phyloP scores from a whole-genome alignment of 257 asterid species.

The Echites panduratus region DNA sequence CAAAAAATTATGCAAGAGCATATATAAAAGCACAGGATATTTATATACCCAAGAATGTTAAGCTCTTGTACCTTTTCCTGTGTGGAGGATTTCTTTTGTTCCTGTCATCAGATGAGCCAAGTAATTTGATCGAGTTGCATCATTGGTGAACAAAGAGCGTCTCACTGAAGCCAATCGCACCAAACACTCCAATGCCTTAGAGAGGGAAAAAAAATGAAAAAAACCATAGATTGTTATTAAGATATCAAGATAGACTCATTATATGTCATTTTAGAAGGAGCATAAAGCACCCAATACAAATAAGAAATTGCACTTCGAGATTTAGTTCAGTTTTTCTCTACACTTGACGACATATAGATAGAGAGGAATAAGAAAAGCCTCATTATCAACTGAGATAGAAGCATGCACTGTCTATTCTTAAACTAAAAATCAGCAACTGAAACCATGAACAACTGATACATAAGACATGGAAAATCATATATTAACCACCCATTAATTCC shows the following conservation, averaged over 20 bases:
- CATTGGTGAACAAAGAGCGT: slow-evolving; percentile 88
- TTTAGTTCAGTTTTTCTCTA: background rate
- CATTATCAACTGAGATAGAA: background rate
- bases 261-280: background rate
- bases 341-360: background rate
- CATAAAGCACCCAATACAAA: background rate
- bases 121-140: slow-evolving; percentile 77
- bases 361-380: background rate
- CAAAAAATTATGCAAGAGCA: background rate
- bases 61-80: slow-evolving; percentile 70
- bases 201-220: slow-evolving; percentile 8
- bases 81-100: slow-evolving; percentile 79
- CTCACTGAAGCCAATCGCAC: slow-evolving; percentile 91
- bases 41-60: background rate
- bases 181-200: slow-evolving; percentile 90
- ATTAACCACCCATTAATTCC: background rate
- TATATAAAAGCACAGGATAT: background rate
- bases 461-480: background rate
- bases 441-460: background rate
- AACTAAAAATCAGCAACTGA: background rate
- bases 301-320: background rate
- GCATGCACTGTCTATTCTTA: background rate
- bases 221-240: background rate
- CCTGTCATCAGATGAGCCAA: slow-evolving; percentile 92
- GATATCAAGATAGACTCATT: background rate